Evolutionary conservation across 192 early-diverging fungal genomes (phyloP), one percentile per base, ranked within the genome.

Genomic region (Coemansia sp.): DNA sequence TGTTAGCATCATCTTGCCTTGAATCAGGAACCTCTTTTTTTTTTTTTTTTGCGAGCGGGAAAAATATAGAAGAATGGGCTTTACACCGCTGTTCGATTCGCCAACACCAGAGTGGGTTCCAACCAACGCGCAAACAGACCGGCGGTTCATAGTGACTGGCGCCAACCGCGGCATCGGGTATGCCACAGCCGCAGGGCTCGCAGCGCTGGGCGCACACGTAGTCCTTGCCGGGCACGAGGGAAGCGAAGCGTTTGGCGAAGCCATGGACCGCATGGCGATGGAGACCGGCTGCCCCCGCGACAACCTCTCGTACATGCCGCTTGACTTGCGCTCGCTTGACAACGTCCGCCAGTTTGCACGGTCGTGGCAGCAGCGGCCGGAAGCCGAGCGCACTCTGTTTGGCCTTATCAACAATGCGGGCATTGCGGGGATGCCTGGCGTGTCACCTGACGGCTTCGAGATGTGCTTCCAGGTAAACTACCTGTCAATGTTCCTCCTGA

Each of bases 401-500:
- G 72, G 72, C 18, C 68, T 83, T 2, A 71, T 83, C 66, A 83
- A 83, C 67, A 77, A 83, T 60, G 81, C 81, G 1, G 76, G 81
- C 5, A 83, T 83, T 24, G 72, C 76, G 0, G 81, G 81, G 35
- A 67, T 67, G 34, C 81, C 76, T 6, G 81, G 81, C 26, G 34
- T 75, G 53, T 75, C 81, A 52, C 67, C 75, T 2, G 81, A 83
- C 63, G 81, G 81, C 15, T 83, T 77, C 46, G 81, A 83, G 41
- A 64, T 77, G 71, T 77, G 76, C 68, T 83, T 77, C 68, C 75
- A 78, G 63, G 73, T 77, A 64, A 77, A 83, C 67, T 83, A 83
- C 48, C 69, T 83, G 68, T 73, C 75, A 7, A 83, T 78, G 72
- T 67, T 78, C 57, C 69, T 83, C n/a, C 69, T 83, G 38, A 83